These are phyloP conservation scores for Gossypium raimondii DNA, from an alignment of 345 rosid species.

Conservation along the genomic window DNA sequence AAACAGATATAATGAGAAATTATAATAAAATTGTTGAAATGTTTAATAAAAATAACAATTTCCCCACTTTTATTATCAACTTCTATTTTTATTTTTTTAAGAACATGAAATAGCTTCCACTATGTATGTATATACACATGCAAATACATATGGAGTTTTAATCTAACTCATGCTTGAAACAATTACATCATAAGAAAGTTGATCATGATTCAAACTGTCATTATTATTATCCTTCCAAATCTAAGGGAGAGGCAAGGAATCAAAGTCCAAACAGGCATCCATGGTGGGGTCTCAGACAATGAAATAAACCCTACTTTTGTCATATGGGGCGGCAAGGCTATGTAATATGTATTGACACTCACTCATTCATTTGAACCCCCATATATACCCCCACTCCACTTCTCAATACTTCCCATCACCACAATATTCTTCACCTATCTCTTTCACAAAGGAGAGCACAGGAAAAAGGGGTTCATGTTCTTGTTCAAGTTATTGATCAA, in stretches of 20 bases:
- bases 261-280: neutral
- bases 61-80: too few relatives aligned
- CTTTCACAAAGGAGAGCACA: neutral
- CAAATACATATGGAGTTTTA: neutral
- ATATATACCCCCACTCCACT: conserved; percentile 21
- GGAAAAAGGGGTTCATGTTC: neutral
- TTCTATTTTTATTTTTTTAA: too few relatives aligned
- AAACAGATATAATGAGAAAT: too few relatives aligned
- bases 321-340: conserved; percentile 40
- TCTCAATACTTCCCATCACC: neutral
- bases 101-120: neutral
- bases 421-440: neutral
- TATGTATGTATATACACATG: neutral
- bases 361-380: conserved; percentile 9
- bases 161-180: neutral
- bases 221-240: neutral
- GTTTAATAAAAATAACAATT: too few relatives aligned
- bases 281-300: conserved; percentile 25
- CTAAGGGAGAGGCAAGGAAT: neutral
- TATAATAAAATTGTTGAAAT: too few relatives aligned
- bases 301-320: conserved; percentile 4
- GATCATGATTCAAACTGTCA: neutral
- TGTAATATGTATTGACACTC: conserved; percentile 15
- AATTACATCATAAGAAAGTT: neutral
- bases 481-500: neutral